Conservation (phyloP, 441 rosid genomes). For the Isatis lusitanica region DNA sequence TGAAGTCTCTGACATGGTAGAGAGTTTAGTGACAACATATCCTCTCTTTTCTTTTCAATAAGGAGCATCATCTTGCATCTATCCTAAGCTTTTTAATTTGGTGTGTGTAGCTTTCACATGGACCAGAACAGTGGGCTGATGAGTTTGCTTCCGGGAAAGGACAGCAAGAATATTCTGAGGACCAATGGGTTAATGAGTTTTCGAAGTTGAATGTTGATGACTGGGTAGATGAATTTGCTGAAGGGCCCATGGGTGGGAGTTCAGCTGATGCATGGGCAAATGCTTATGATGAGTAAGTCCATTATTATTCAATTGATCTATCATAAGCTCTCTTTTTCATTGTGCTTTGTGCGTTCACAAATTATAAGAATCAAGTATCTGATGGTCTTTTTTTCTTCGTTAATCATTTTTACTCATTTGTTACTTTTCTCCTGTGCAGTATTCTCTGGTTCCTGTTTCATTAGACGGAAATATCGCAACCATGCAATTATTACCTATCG, state of each 20-base stretch:
- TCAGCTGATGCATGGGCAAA: slow-evolving; percentile 82
- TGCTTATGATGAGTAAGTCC: slow-evolving; percentile 92
- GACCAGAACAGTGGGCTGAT: slow-evolving; percentile 82
- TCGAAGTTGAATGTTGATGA: slow-evolving; percentile 87
- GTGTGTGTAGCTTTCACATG: slow-evolving; percentile 53
- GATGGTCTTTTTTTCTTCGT: background rate
- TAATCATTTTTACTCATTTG: background rate
- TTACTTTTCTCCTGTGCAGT: background rate
- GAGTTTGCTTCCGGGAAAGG: slow-evolving; percentile 71
- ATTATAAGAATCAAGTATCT: background rate
- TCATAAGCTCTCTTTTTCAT: background rate
- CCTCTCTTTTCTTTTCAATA: background rate
- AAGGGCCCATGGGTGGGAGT: slow-evolving; percentile 65
- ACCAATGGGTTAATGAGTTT: slow-evolving; percentile 95
- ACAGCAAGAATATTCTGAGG: slow-evolving; percentile 58
- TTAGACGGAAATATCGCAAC: slow-evolving; percentile 4
- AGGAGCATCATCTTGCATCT: slow-evolving; percentile 18
- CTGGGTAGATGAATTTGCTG: slow-evolving; percentile 94
- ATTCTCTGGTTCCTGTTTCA: background rate
- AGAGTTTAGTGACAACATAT: slow-evolving; percentile 2
- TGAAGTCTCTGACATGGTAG: slow-evolving; percentile 9
- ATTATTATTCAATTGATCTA: background rate
- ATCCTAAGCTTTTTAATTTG: slow-evolving; percentile 20
- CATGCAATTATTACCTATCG: background rate
- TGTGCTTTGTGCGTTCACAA: background rate